phyloP scores from a whole-genome alignment of 2,329 filamentous ascomycete genomes.

The Talaromyces islandicus region DNA sequence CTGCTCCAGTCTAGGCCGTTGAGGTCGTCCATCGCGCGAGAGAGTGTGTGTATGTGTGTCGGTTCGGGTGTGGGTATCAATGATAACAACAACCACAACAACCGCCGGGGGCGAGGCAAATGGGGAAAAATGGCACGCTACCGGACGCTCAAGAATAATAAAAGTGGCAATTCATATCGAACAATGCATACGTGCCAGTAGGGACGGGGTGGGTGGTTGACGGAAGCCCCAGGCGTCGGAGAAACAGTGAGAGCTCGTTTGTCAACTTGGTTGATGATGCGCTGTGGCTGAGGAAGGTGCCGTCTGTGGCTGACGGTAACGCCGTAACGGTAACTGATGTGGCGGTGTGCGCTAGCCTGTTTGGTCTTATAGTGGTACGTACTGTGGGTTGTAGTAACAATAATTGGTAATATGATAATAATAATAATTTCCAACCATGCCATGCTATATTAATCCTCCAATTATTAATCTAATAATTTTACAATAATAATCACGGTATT shows the following conservation, averaged over 20 bases:
- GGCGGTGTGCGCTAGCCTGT: not conserved
- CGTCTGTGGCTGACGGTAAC: not conserved
- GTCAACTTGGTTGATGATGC: not conserved
- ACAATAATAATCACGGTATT: no score
- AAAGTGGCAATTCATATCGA: not conserved
- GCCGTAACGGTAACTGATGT: not conserved
- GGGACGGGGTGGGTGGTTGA: not conserved
- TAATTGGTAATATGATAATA: no score
- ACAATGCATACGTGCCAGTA: not conserved
- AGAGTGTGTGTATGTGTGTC: not conserved
- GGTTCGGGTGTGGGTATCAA: not conserved
- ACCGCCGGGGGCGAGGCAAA: not conserved
- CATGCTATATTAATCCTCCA: not conserved
- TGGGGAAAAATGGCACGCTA: not conserved
- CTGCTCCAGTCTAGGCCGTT: conserved; percentile 41
- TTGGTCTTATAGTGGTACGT: not conserved
- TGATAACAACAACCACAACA: not conserved
- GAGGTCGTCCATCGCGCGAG: conserved; percentile 40
- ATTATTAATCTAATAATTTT: not conserved
- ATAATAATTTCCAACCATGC: not conserved
- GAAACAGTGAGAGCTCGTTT: not conserved
- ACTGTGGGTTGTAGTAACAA: no score
- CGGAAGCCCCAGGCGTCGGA: not conserved
- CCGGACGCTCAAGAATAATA: not conserved
- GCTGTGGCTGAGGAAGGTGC: not conserved